Evolutionary conservation across 495 filamentous ascomycete species (phyloP).

Genomic region (Aspergillus asperescens): DNA sequence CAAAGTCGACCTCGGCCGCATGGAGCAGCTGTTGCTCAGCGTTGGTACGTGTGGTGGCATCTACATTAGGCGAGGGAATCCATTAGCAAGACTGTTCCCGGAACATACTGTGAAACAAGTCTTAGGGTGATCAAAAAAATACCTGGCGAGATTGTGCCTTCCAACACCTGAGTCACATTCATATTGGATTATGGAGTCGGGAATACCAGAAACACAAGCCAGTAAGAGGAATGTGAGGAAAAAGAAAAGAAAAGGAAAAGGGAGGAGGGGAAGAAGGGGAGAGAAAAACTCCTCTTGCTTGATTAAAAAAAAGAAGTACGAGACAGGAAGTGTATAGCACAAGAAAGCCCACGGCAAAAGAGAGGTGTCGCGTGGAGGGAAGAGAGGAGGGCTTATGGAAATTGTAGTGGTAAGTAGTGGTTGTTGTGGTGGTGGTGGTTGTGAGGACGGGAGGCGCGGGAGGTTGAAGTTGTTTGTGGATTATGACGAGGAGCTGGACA

Average conservation of each 20-base stretch:
- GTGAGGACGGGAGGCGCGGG: slow-evolving; percentile 8
- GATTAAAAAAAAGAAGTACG: slow-evolving; percentile 10
- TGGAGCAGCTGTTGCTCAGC: slow-evolving; percentile 91
- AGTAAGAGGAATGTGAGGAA: slow-evolving; percentile 18
- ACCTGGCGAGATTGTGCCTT: slow-evolving; percentile 88
- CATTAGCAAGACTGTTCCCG: slow-evolving; percentile 17
- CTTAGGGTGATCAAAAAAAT: slow-evolving; percentile 27
- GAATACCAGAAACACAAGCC: slow-evolving; percentile 23
- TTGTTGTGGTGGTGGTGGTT: background rate
- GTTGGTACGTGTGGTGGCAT: slow-evolving; percentile 79
- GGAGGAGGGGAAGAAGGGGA: slow-evolving; percentile 26
- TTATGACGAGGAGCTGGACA: slow-evolving; percentile 17
- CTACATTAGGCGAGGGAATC: slow-evolving; percentile 44
- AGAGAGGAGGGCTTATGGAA: background rate
- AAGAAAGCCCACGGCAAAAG: slow-evolving; percentile 14
- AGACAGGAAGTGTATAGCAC: slow-evolving; percentile 9
- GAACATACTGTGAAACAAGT: background rate
- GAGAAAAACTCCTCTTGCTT: slow-evolving; percentile 14
- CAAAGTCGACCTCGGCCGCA: slow-evolving; percentile 90
- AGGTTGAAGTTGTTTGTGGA: slow-evolving; percentile 18
- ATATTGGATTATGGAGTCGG: slow-evolving; percentile 46
- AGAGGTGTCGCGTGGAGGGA: slow-evolving; percentile 14
- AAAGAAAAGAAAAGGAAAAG: slow-evolving; percentile 21
- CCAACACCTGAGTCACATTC: slow-evolving; percentile 80
- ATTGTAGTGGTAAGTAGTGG: background rate